Base-by-base conservation (phyloP, 495 filamentous ascomycete species). In the Penicillium silybi region DNA sequence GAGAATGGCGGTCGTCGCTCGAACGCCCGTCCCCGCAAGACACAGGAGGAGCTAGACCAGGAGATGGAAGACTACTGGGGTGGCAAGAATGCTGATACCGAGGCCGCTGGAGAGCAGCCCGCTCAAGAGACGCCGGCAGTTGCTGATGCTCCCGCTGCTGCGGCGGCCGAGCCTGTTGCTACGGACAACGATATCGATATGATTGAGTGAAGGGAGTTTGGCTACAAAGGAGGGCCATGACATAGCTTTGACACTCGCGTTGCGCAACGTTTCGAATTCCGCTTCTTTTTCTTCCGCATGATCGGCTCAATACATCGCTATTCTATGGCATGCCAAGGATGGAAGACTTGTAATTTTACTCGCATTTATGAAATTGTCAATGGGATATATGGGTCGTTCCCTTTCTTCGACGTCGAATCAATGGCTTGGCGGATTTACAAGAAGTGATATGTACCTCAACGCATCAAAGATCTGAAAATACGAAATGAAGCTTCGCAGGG, bases 51-150 rank as follows among this genome's bases (percentile, higher is more conserved):
- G 63, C 74, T 97, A 35, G 92, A 97, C 63, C 85, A 87, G 32
- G 92, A 97, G 73, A 97, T 97, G 92, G 91, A 84, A 29, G 89
- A 96, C 62, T 97, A 97, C 70, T 97, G 88, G 76, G 78, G 80
- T 32, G 65, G 66, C 17, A 72, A 52, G 29, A 47, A 68, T 19
- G 66, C 62, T n/a, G 65, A 59, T 41, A 59, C 61, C 16, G 68
- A 55, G 20, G 47, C 62, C 38, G 58, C 62, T 17, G 66, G 61
- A 4, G 58, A 11, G 35, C 37, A 53, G 59, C 43, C 63, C 9
- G 48, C 48, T 32, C 61, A 61, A 32, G 55, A 48, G 26, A 61
- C 56, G 15, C 59, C 65, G 3, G 61, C 65, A 37, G 54, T 72
- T 45, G 59, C 63, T 49, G 58, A 58, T n/a, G 65, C 67, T 61